Percentiles rank a stretch among this genome's conserved stretches.
phyloP scores from a whole-genome alignment of 768 basidiomycete genomes.

The Russula ochroleuca region DNA sequence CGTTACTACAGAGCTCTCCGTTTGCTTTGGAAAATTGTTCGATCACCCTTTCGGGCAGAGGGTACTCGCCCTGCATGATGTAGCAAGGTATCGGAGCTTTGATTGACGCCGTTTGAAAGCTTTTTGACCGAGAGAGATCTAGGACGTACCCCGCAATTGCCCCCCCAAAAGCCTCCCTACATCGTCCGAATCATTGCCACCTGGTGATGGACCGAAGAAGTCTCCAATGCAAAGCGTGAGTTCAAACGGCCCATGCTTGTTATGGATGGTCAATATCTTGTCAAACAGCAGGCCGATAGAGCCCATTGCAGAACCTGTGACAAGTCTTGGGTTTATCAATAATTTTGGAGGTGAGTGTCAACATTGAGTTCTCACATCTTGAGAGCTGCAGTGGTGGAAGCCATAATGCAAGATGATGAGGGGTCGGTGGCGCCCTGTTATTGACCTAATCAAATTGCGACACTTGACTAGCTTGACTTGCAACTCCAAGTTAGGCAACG shows the following conservation, averaged over 20 bases:
- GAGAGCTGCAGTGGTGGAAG: slow-evolving; percentile 2
- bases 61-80: slow-evolving; percentile 81
- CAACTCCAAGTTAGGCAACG: no score
- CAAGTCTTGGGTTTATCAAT: slow-evolving; percentile 43
- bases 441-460: neutral
- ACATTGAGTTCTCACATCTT: slow-evolving; percentile 11
- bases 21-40: slow-evolving; percentile 71
- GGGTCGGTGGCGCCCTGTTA: neutral
- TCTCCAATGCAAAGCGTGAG: slow-evolving; percentile 78
- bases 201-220: slow-evolving; percentile 62
- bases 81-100: slow-evolving; percentile 86
- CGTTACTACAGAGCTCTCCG: slow-evolving; percentile 75
- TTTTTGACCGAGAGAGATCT: neutral
- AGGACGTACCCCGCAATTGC: slow-evolving; percentile 53
- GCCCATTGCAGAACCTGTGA: slow-evolving; percentile 77
- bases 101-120: slow-evolving; percentile 14
- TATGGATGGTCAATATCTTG: slow-evolving; percentile 80
- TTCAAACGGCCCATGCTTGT: slow-evolving; percentile 92
- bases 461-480: no score
- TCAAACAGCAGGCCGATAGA: slow-evolving; percentile 67
- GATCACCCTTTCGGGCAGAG: slow-evolving; percentile 67
- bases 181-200: slow-evolving; percentile 41
- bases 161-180: slow-evolving; percentile 61
- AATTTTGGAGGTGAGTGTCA: neutral
- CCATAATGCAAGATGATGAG: neutral